These are phyloP conservation scores for Plasmodium gonderi DNA, from an alignment of 169 alveolate genomes.

Conservation along the genomic window DNA sequence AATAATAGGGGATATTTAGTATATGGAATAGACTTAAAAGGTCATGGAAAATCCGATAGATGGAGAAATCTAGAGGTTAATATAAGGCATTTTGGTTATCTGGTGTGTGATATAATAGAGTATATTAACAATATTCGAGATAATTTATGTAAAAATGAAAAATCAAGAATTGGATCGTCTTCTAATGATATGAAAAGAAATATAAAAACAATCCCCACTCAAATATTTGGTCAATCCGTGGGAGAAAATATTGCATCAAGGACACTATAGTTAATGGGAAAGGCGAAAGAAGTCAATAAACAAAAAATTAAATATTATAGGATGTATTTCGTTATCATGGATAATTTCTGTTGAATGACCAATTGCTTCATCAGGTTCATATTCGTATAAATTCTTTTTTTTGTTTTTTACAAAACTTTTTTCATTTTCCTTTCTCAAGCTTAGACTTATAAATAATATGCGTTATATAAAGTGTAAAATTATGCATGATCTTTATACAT, in stretches of 20 bases:
- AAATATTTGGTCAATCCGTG: constrained; percentile 8
- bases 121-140: constrained; percentile 7
- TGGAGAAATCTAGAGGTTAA: background rate
- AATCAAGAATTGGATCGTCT: background rate
- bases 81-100: background rate
- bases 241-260: constrained; percentile 73
- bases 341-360: background rate
- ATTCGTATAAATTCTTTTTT: background rate
- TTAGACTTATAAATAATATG: background rate
- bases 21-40: constrained; percentile 23
- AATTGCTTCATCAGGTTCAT: background rate
- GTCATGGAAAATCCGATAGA: constrained; percentile 19
- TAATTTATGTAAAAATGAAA: background rate
- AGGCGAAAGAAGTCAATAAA: constrained; percentile 62
- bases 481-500: background rate
- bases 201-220: background rate
- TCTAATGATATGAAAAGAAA: background rate
- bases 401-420: background rate
- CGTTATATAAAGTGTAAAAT: background rate
- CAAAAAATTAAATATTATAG: constrained; percentile 75
- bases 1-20: constrained; percentile 1
- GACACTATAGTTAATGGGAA: constrained; percentile 64
- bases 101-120: constrained; percentile 5
- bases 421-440: background rate
- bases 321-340: constrained; percentile 26